Percentiles rank a stretch among this genome's conserved stretches.
Conservation (phyloP, 257 asterid genomes). For the Przewalskia tangutica region DNA sequence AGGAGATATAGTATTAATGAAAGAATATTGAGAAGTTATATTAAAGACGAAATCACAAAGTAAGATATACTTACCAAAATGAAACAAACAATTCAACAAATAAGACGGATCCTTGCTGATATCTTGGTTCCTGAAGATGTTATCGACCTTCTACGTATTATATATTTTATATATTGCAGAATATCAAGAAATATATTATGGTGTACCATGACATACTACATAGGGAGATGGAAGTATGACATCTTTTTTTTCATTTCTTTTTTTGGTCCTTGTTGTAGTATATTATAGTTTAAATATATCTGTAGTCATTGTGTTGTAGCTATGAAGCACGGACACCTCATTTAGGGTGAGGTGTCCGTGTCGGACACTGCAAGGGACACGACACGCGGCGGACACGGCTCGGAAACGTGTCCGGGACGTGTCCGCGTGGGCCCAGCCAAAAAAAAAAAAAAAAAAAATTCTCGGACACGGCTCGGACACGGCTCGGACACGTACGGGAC, state of each 20-base stretch:
- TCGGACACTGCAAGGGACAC: no score
- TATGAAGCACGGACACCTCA: no score
- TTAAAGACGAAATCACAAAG: neutral
- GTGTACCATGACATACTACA: neutral
- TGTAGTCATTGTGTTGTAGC: neutral
- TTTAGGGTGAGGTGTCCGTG: no score
- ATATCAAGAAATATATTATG: neutral
- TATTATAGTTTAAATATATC: no score
- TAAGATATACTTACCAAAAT: neutral
- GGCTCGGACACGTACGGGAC: no score
- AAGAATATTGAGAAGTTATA: no score
- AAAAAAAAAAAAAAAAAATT: no score
- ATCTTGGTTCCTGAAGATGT: neutral
- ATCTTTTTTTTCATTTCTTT: neutral
- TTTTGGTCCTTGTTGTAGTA: neutral
- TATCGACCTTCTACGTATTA: neutral
- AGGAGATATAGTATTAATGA: no score
- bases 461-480: no score
- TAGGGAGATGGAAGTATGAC: neutral
- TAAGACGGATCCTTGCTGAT: neutral
- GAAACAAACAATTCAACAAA: neutral
- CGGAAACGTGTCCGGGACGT: no score
- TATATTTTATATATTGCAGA: neutral
- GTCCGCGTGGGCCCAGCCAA: no score
- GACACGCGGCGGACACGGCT: no score